These are phyloP conservation scores for Paulownia fortunei DNA, from an alignment of 257 asterid genomes.

Conservation along the genomic window DNA sequence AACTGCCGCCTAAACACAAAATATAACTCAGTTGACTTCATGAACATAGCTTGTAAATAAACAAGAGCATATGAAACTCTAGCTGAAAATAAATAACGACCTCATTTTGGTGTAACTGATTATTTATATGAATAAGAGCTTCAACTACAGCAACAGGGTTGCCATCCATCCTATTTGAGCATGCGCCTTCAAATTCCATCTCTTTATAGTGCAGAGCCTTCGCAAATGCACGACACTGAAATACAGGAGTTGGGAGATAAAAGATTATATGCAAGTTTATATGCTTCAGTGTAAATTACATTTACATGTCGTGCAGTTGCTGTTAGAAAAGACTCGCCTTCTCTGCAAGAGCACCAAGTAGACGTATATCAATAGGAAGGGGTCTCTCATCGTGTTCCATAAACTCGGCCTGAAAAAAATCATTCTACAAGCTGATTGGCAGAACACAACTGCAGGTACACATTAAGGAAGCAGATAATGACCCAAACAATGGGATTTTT, in stretches of 20 bases:
- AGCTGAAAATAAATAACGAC: conserved; percentile 45
- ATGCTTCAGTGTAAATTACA: conserved; percentile 7
- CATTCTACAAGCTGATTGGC: conserved; percentile 32
- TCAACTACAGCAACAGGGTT: conserved; percentile 97
- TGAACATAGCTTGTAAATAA: conserved; percentile 17
- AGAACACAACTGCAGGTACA: conserved; percentile 24
- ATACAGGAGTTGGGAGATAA: conserved; percentile 39
- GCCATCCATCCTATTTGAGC: conserved; percentile 83
- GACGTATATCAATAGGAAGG: conserved; percentile 96
- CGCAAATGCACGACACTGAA: conserved; percentile 97
- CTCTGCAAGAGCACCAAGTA: conserved; percentile 98
- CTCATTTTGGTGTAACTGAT: conserved; percentile 98
- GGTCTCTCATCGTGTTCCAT: conserved; percentile 99
- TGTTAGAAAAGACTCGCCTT: conserved; percentile 56
- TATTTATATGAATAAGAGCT: conserved; percentile 96
- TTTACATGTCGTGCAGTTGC: conserved; percentile 22
- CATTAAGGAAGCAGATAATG: conserved; percentile 20
- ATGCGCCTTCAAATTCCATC: conserved; percentile 97
- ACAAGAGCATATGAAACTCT: conserved; percentile 16
- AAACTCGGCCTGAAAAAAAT: conserved; percentile 90
- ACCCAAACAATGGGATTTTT: conserved; percentile 13
- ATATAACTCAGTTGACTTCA: conserved; percentile 26
- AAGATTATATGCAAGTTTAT: neutral
- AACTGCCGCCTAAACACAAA: conserved; percentile 83
- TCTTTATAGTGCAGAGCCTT: conserved; percentile 98